Conservation (phyloP, 805 yeast species). For the Ascoidea tarda region DNA sequence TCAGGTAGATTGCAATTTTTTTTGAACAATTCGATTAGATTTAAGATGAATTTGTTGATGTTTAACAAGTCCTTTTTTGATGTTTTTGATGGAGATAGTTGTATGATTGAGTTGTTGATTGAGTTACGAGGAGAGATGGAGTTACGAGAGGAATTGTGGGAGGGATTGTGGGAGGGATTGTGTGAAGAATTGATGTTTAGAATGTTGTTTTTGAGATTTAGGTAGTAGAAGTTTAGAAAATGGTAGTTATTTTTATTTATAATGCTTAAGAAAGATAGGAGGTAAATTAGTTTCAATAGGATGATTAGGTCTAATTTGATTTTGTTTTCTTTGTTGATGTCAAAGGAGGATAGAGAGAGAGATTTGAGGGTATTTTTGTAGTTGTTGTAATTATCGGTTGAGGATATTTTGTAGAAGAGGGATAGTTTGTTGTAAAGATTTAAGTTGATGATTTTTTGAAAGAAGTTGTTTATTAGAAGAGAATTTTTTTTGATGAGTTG, state of each 20-base stretch:
- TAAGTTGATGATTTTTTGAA: constrained; percentile 1
- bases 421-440: not conserved
- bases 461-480: not conserved
- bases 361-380: not conserved
- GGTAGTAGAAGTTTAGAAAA: constrained; percentile 2
- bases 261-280: constrained; percentile 1
- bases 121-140: not conserved
- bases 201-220: not conserved
- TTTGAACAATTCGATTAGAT: not conserved
- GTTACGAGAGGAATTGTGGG: not conserved
- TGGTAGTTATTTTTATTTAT: constrained; percentile 4
- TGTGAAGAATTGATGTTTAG: no score
- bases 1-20: no score
- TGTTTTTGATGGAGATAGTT: not conserved
- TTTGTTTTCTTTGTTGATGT: not conserved
- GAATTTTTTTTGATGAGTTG: constrained; percentile 1
- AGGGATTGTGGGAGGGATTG: no score
- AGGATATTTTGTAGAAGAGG: not conserved
- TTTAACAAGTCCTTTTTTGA: no score
- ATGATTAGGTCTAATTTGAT: constrained; percentile 1
- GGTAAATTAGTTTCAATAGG: constrained; percentile 2
- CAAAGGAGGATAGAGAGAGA: no score
- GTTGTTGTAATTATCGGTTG: not conserved
- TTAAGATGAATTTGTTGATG: no score
- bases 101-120: not conserved